A percentile compares a stretch with the other conserved stretches of the same genome.
Evolutionary conservation across 208 protist genomes (phyloP).

Genomic region (Leishmania aethiopica): DNA sequence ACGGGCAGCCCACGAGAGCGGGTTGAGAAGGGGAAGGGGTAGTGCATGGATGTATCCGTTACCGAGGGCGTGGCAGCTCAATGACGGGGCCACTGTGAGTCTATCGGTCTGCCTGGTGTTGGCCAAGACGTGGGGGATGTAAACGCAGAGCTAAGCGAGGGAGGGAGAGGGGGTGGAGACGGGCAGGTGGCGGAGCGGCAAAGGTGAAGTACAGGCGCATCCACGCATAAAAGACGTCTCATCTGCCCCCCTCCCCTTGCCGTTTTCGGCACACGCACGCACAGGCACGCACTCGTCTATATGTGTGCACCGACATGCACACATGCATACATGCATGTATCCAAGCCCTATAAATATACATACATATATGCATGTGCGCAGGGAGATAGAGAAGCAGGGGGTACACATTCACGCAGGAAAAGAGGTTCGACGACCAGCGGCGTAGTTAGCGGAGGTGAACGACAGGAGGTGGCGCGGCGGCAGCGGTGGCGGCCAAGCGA

Average conservation of each 20-base stretch:
- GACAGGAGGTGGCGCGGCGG: background rate
- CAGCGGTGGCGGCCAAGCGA: background rate
- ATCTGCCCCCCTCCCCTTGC: background rate
- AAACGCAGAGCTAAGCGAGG: background rate
- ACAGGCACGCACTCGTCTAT: background rate
- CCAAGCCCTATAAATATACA: background rate
- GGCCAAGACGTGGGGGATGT: background rate
- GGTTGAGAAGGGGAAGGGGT: background rate
- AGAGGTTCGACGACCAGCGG: background rate
- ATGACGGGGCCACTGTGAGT: background rate
- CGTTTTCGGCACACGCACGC: background rate
- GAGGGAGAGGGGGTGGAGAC: background rate
- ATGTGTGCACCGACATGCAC: background rate
- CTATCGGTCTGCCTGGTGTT: background rate
- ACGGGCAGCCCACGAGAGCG: background rate
- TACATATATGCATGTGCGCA: too few species aligned
- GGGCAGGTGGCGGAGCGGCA: background rate
- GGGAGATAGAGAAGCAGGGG: background rate
- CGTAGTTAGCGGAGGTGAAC: background rate
- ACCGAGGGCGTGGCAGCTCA: background rate
- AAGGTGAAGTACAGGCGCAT: background rate
- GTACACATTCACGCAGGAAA: background rate
- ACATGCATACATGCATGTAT: background rate
- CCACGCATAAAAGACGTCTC: background rate
- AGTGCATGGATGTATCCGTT: background rate